A percentile compares a stretch with the other conserved stretches of the same genome.
These are phyloP conservation scores for Annulohypoxylon truncatum DNA, from an alignment of 2,329 filamentous ascomycete genomes.

Conservation along the genomic window DNA sequence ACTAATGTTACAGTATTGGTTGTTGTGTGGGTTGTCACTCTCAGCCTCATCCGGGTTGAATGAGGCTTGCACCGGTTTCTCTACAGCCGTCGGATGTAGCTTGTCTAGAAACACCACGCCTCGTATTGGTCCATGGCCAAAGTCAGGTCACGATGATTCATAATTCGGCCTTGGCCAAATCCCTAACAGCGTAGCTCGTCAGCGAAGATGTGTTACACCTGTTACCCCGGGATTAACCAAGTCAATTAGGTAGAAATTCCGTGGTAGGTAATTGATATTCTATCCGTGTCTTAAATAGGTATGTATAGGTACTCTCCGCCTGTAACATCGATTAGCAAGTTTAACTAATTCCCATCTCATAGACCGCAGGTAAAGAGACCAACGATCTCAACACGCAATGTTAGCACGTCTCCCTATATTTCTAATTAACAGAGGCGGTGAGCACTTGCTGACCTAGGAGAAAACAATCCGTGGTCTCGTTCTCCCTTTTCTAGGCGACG, in stretches of 20 bases:
- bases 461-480: neutral
- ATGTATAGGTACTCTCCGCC: conserved; percentile 5
- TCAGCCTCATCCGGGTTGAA: conserved; percentile 41
- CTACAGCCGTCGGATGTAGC: conserved; percentile 23
- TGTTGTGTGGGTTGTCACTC: conserved; percentile 34
- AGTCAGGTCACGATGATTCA: conserved; percentile 34
- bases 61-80: conserved; percentile 40
- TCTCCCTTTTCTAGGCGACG: neutral
- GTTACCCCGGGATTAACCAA: neutral
- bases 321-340: conserved; percentile 4
- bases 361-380: neutral
- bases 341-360: conserved; percentile 6
- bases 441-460: conserved; percentile 1
- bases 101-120: conserved; percentile 28
- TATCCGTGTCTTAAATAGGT: conserved; percentile 27
- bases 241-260: conserved; percentile 9
- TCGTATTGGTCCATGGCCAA: conserved; percentile 29
- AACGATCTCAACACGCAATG: conserved; percentile 5
- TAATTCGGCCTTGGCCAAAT: conserved; percentile 10
- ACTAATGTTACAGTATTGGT: conserved; percentile 38
- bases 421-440: neutral
- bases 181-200: neutral
- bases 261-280: conserved; percentile 8
- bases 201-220: conserved; percentile 20
- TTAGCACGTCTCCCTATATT: neutral